A percentile compares a stretch with the other conserved stretches of the same genome.
phyloP scores from a whole-genome alignment of 108 stramenopile species.

The Pseudonitzschia delicatissima region DNA sequence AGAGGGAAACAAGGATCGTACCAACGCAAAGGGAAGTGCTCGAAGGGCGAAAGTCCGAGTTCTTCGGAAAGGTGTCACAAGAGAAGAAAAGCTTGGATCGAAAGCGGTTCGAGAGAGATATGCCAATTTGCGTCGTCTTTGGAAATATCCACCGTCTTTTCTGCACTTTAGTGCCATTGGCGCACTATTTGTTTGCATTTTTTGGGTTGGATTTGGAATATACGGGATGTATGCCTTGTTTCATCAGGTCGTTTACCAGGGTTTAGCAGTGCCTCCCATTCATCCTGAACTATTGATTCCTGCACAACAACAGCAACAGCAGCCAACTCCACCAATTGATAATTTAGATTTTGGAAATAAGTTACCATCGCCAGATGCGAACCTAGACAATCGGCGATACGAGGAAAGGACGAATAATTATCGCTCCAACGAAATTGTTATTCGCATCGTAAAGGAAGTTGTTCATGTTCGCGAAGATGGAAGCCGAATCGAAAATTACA shows the following conservation, averaged over 20 bases:
- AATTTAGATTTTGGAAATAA: neutral
- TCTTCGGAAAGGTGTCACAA: neutral
- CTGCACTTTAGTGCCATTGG: neutral
- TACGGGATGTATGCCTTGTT: slow-evolving; percentile 30
- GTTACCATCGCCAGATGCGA: neutral
- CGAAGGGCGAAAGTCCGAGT: neutral
- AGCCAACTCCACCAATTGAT: neutral
- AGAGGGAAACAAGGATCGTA: neutral
- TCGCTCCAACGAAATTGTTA: slow-evolving; percentile 16
- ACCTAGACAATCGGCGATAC: neutral
- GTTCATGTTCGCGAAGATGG: slow-evolving; percentile 29
- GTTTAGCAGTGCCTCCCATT: neutral
- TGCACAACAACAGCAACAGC: neutral
- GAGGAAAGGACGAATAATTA: neutral
- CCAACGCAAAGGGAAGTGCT: neutral
- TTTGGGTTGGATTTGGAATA: slow-evolving; percentile 25
- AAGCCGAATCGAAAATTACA: slow-evolving; percentile 1
- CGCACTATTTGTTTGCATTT: neutral
- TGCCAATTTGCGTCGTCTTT: neutral
- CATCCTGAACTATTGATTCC: neutral
- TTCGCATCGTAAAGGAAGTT: slow-evolving; percentile 33
- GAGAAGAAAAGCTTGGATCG: neutral
- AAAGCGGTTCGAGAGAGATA: neutral
- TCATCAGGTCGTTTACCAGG: neutral
- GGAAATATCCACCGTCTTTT: slow-evolving; percentile 16